Conservation (phyloP, 2,329 filamentous ascomycete species). For the Corniculantispora saksenae region DNA sequence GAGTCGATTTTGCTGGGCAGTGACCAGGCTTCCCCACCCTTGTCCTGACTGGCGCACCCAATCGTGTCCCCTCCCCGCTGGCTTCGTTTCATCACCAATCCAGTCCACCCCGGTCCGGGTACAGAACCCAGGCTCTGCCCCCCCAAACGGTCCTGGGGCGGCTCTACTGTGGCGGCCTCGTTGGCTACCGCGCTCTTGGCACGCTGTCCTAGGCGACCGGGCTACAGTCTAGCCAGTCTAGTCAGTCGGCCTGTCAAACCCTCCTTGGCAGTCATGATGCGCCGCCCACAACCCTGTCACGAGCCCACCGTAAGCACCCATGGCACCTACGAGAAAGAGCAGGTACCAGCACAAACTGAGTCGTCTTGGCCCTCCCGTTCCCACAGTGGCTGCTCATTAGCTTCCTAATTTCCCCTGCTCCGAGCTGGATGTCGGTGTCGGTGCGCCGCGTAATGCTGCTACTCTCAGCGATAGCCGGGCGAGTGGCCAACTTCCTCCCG, state of each 20-base stretch:
- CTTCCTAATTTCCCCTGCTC: not conserved
- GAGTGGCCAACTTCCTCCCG: not conserved
- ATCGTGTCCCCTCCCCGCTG: not conserved
- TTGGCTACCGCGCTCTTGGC: constrained; percentile 17
- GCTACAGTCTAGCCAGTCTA: not conserved
- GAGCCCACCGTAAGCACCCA: constrained; percentile 2
- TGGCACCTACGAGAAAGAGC: not conserved
- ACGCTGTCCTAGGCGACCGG: constrained; percentile 8
- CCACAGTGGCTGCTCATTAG: not conserved
- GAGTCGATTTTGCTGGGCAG: not conserved
- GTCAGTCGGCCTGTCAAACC: not conserved
- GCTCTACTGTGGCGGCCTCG: not conserved
- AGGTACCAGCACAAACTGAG: not conserved
- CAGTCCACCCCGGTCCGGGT: not conserved
- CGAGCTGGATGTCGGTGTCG: not conserved
- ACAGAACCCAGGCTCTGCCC: constrained; percentile 7
- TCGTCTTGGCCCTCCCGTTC: not conserved
- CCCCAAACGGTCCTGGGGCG: not conserved
- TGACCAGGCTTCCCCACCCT: not conserved
- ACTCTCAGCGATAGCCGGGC: constrained; percentile 3
- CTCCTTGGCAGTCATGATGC: constrained; percentile 7
- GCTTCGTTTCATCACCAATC: constrained; percentile 9
- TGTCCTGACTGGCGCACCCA: not conserved
- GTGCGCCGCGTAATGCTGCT: not conserved
- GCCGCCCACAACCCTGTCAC: not conserved